Evolutionary conservation across 164 flowering plant species (phyloP).

Genomic region (Litsea cubeba): DNA sequence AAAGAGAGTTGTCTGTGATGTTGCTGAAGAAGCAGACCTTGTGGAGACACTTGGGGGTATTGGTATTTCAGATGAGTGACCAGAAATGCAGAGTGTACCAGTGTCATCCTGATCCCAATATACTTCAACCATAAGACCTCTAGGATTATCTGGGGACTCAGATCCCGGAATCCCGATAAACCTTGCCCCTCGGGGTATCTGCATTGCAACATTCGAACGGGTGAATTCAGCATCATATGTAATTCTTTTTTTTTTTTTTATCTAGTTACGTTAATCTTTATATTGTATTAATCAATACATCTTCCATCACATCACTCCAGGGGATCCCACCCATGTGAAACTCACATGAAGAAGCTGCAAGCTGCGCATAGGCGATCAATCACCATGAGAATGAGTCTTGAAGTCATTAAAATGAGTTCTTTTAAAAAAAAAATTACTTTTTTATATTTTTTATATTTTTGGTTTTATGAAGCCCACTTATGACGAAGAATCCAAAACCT

Average conservation of each 20-base stretch:
- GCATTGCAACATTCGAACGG: constrained; percentile 5
- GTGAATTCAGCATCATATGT: not conserved
- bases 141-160: constrained; percentile 59
- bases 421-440: too few species aligned
- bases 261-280: not conserved
- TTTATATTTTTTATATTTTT: too few species aligned
- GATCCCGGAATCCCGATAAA: constrained; percentile 82
- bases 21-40: constrained; percentile 12
- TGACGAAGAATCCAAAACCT: too few species aligned
- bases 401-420: too few species aligned
- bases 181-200: constrained; percentile 84
- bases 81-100: constrained; percentile 77
- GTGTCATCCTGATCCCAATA: constrained; percentile 85
- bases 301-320: too few species aligned
- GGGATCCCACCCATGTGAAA: too few species aligned
- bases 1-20: constrained; percentile 16
- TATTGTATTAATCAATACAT: not conserved
- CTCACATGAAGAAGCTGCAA: too few species aligned
- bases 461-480: too few species aligned
- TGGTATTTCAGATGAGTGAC: constrained; percentile 65
- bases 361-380: too few species aligned
- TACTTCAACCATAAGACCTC: constrained; percentile 82
- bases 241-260: not conserved
- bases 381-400: too few species aligned
- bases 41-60: constrained; percentile 43